Evolutionary conservation across 2,329 filamentous ascomycete species (phyloP), one percentile per base, ranked within the genome.

Genomic region (Fusarium bulbicola): DNA sequence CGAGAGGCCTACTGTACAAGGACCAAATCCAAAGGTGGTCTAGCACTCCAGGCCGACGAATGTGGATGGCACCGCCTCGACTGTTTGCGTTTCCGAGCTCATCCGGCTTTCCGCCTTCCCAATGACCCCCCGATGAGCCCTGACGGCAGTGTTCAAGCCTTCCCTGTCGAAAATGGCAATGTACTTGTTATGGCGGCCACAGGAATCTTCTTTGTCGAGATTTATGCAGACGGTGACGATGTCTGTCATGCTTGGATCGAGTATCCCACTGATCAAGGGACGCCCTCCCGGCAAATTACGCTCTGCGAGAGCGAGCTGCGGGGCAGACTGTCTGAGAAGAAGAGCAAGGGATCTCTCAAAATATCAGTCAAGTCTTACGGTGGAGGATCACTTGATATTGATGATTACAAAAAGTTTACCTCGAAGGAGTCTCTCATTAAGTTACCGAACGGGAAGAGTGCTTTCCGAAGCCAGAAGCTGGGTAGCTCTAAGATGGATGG

Each of bases 1-100:
- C 90, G 92, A 45, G 95, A 98, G 81, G 91, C 94, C 2, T 98
- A 92, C 79, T 96, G 93, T 6, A 97, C 94, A 6, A 89, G 95
- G 50, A 97, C 94, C 5, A 94, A 94, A 79, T 92, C 92, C 47
- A 94, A 93, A 76, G 95, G 95, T 6, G 92, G 92, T 8, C 82
- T 94, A 12, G 92, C 95, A 46, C 81, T 92, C 47, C 90, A 90
- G 37, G 89, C 91, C 52, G 94, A 98, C 75, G 96, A 98, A 82
- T 97, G 95, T 80, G 87, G 86, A 32, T 98, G 95, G 95, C 95
- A 98, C 82, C 90, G 95, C 65, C 87, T 98, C 12, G 96, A 98
- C 81, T 91, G 91, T 60, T 86, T 99, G 59, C 93, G 95, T 43
- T 97, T 98, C 84, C 92, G 95, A 73, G 92, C 92, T 74, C 96